Conservation (phyloP, 768 basidiomycete genomes). For the Xanthoconium purpureum region DNA sequence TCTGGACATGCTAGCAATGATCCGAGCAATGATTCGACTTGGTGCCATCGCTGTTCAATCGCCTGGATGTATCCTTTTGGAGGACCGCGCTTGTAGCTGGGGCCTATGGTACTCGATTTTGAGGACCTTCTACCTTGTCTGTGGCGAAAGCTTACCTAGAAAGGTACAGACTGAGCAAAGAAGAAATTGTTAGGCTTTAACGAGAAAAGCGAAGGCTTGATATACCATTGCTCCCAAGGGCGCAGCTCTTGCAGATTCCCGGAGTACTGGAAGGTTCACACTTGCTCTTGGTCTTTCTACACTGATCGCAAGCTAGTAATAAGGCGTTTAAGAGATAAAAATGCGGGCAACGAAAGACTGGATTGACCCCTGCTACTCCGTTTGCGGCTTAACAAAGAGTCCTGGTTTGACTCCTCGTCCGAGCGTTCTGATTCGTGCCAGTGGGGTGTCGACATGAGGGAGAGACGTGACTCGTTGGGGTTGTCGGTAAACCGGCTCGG, state of each 20-base stretch:
- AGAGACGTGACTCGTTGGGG: conserved; percentile 1
- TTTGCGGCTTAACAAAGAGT: conserved; percentile 47
- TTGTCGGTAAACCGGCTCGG: background rate
- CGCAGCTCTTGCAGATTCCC: conserved; percentile 61
- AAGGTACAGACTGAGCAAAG: conserved; percentile 59
- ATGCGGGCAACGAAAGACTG: background rate
- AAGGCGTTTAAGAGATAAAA: conserved; percentile 13
- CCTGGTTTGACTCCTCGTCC: conserved; percentile 50
- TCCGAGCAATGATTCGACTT: conserved; percentile 87
- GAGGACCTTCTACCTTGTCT: background rate
- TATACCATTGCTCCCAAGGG: conserved; percentile 52
- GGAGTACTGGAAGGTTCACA: conserved; percentile 60
- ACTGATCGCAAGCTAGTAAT: conserved; percentile 75
- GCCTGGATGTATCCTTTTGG: conserved; percentile 92
- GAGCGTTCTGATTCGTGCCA: conserved; percentile 62
- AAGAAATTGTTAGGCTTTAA: conserved; percentile 14
- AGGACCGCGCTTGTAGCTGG: conserved; percentile 79
- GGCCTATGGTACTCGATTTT: conserved; percentile 42
- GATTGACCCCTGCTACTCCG: conserved; percentile 59
- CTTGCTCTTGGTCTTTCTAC: conserved; percentile 84
- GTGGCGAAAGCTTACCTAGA: conserved; percentile 40
- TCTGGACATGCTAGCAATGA: conserved; percentile 73
- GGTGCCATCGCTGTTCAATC: conserved; percentile 88
- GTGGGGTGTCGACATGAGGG: conserved; percentile 30
- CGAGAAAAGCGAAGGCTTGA: conserved; percentile 4